Conservation (phyloP, 2,329 filamentous ascomycete species). For the Fusarium nisikadoi region DNA sequence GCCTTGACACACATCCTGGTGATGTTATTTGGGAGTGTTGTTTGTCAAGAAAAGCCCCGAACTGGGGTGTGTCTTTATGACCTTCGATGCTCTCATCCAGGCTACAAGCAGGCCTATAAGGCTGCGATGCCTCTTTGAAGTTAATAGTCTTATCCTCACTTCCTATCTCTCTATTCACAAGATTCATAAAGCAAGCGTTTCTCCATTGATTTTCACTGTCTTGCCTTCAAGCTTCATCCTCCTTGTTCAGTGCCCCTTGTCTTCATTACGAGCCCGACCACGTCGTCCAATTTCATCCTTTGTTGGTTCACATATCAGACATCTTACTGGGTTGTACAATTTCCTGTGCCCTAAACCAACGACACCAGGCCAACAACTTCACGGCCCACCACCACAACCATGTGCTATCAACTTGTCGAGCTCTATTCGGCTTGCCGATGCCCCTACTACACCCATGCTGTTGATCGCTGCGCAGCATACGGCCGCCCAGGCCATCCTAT, state of each 20-base stretch:
- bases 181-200: conserved; percentile 26
- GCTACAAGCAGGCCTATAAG: conserved; percentile 60
- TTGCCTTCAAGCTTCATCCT: conserved; percentile 16
- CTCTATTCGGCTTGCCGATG: conserved; percentile 88
- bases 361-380: conserved; percentile 30
- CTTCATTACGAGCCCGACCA: not conserved
- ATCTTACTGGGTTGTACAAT: conserved; percentile 7
- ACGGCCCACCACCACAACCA: conserved; percentile 53
- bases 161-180: conserved; percentile 35
- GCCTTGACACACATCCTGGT: conserved; percentile 42
- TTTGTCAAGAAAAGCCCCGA: conserved; percentile 21
- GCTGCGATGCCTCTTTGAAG: conserved; percentile 60
- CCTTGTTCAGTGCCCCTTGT: conserved; percentile 8
- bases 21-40: conserved; percentile 26
- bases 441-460: conserved; percentile 86
- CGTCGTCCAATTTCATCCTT: conserved; percentile 9
- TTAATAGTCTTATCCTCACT: conserved; percentile 43
- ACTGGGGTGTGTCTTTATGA: conserved; percentile 38
- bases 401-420: conserved; percentile 91
- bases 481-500: conserved; percentile 77
- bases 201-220: conserved; percentile 9
- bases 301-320: conserved; percentile 8
- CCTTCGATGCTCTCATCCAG: conserved; percentile 40
- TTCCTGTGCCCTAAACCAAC: conserved; percentile 15
- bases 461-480: conserved; percentile 83